phyloP scores from a whole-genome alignment of 1,284 basidiomycete species.

The Marasmius sp. region DNA sequence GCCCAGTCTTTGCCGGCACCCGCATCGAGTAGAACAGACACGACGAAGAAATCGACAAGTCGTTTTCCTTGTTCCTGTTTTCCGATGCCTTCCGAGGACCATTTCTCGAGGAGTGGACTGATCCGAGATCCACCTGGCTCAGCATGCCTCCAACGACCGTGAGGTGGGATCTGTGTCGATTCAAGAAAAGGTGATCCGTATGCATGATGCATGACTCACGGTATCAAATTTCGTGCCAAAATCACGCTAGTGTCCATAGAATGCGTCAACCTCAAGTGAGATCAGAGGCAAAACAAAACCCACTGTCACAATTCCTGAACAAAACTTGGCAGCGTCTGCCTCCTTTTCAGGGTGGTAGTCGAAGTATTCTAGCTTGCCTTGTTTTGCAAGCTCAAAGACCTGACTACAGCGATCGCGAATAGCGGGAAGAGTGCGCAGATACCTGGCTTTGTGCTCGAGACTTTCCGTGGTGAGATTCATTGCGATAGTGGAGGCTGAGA shows the following conservation, averaged over 20 bases:
- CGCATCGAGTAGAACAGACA: slow-evolving; percentile 91
- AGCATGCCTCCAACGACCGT: slow-evolving; percentile 91
- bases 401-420: slow-evolving; percentile 83
- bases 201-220: slow-evolving; percentile 38
- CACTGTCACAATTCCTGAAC: slow-evolving; percentile 79
- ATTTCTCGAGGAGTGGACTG: slow-evolving; percentile 54
- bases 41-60: slow-evolving; percentile 88
- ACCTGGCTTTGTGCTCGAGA: slow-evolving; percentile 51
- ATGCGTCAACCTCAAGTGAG: neutral
- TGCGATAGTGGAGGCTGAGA: neutral
- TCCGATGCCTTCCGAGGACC: slow-evolving; percentile 47
- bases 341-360: slow-evolving; percentile 81
- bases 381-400: slow-evolving; percentile 76
- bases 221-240: slow-evolving; percentile 71
- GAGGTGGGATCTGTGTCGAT: slow-evolving; percentile 76
- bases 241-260: slow-evolving; percentile 59
- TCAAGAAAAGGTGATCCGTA: slow-evolving; percentile 1
- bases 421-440: slow-evolving; percentile 84
- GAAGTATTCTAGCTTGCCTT: slow-evolving; percentile 82
- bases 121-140: slow-evolving; percentile 68
- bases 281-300: slow-evolving; percentile 6
- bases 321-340: slow-evolving; percentile 75
- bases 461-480: slow-evolving; percentile 7
- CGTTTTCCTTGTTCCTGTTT: slow-evolving; percentile 67
- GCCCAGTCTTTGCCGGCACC: slow-evolving; percentile 87